Evolutionary conservation across 2,329 filamentous ascomycete species (phyloP), one percentile per base, ranked within the genome.

Genomic region (Pseudogymnoascus sp.): DNA sequence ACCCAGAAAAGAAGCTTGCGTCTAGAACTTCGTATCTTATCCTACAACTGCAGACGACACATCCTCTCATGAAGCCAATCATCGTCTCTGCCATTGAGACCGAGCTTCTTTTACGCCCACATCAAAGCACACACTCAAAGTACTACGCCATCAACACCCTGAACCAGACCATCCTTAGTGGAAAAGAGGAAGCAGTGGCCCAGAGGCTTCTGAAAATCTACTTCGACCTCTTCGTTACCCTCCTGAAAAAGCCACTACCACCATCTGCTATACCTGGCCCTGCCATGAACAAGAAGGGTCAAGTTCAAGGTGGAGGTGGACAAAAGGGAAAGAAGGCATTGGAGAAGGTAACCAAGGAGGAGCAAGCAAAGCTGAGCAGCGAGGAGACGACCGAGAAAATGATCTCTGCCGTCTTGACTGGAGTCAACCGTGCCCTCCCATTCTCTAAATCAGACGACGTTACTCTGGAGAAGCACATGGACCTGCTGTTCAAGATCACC

Each of bases 101-200:
- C 62, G 93, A 97, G 69, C 83, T 96, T 56, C 78, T 99, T 21
- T 89, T 97, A 73, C 86, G 91, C 61, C 90, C 92, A 0, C 90
- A 91, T 10, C 94, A 97, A 75, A 93, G 86, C 71, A 81, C 88
- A 37, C 90, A 95, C 69, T 91, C 93, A 42, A 95, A 91, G 73
- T 99, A 99, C 77, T 97, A 96, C 75, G 92, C 91, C 35, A 87
- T 96, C 74, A 97, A 97, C 73, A 97, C 94, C 0, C 81, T 99
- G 60, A 99, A 99, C 74, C 95, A 99, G 77, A 97, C 93, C 0
- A 92, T 97, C 60, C 77, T 99, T 60, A 96, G 90, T 74, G 84
- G 78, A 62, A 94, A 89, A 70, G 93, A 97, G 71, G 88, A 92
- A 40, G 81, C 85, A 16, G 83, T 96, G 16, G 92, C 92, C 6